A percentile compares a stretch with the other conserved stretches of the same genome.
These are phyloP conservation scores for Rhizophora apiculata DNA, from an alignment of 345 rosid species.

Conservation along the genomic window DNA sequence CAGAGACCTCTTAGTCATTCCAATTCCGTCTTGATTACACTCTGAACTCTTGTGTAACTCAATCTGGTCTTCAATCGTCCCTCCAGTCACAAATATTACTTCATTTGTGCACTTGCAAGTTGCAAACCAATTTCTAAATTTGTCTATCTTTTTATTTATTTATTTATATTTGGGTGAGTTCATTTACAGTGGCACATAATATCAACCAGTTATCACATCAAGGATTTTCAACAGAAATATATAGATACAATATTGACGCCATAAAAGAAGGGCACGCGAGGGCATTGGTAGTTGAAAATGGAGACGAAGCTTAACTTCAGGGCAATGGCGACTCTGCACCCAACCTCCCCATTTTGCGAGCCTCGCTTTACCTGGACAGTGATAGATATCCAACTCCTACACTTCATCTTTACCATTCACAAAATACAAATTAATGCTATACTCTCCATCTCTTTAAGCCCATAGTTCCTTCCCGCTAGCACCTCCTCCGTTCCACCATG, in stretches of 20 bases:
- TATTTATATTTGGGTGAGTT: too few species aligned
- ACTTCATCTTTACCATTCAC: constrained; percentile 29
- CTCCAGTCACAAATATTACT: too few species aligned
- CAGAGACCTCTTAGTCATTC: too few species aligned
- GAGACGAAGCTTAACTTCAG: constrained; percentile 73
- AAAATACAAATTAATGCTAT: constrained; percentile 19
- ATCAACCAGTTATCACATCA: too few species aligned
- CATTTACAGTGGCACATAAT: too few species aligned
- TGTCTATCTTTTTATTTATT: too few species aligned
- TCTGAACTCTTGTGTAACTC: too few species aligned
- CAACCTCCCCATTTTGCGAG: constrained; percentile 33
- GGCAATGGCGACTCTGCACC: constrained; percentile 96
- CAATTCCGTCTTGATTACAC: too few species aligned
- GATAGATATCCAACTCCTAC: constrained; percentile 19
- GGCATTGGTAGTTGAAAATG: constrained; percentile 30
- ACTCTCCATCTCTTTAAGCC: neutral
- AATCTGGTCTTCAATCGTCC: too few species aligned
- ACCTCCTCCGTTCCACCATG: constrained; percentile 33
- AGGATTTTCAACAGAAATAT: too few species aligned
- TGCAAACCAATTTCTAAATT: too few species aligned
- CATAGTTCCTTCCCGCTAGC: neutral
- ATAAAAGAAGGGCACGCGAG: neutral
- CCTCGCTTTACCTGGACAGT: constrained; percentile 30
- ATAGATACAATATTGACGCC: neutral
- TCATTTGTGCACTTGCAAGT: too few species aligned